Evolutionary conservation across 345 rosid species (phyloP).

Genomic region (Garcia nutans): DNA sequence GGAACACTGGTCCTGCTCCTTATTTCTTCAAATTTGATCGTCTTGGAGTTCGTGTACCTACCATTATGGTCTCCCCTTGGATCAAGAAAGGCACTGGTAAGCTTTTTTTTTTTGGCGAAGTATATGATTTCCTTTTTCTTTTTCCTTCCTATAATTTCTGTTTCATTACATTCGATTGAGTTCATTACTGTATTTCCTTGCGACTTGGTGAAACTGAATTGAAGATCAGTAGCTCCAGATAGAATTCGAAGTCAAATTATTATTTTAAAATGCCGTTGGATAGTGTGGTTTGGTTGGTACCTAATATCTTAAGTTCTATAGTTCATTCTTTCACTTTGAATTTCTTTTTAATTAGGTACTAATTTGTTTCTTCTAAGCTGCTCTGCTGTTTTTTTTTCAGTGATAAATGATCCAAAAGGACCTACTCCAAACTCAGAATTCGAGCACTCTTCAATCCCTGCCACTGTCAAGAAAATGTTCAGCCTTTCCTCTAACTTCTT

Average conservation of each 20-base stretch:
- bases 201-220: too few relatives aligned
- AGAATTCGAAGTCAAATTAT: too few relatives aligned
- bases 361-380: too few relatives aligned
- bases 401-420: constrained; percentile 62
- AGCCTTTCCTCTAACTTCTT: constrained; percentile 79
- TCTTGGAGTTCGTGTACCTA: constrained; percentile 89
- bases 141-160: too few relatives aligned
- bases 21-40: constrained; percentile 88
- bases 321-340: neutral
- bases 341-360: neutral
- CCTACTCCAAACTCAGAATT: constrained; percentile 75
- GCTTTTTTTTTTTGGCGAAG: neutral
- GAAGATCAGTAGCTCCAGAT: too few relatives aligned
- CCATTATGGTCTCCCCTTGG: constrained; percentile 96
- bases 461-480: constrained; percentile 91
- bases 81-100: constrained; percentile 90
- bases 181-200: too few relatives aligned
- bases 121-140: too few relatives aligned
- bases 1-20: constrained; percentile 89
- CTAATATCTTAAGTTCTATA: neutral
- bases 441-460: constrained; percentile 95
- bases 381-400: constrained; percentile 30
- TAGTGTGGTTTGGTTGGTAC: too few relatives aligned
- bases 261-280: too few relatives aligned
- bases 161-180: too few relatives aligned